Evolutionary conservation across 306 rosid genomes (phyloP), one percentile per base, ranked within the genome.

Genomic region (Gynostemma pentaphyllum): DNA sequence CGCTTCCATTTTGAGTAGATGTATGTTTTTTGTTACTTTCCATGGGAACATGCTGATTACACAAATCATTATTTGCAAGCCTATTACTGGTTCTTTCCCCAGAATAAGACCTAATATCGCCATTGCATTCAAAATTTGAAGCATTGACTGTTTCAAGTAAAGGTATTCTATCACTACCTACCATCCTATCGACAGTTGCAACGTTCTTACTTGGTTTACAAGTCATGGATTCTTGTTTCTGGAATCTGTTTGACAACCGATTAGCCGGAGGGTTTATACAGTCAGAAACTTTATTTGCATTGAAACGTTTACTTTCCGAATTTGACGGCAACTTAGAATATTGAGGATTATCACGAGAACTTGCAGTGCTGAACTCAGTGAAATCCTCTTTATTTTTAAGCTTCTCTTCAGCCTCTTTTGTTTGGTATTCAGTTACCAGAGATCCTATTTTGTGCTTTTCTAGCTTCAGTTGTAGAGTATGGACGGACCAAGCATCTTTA

Each of bases 1-100:
- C 64, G 16, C 37, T 36, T 22, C 68, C 75, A 61, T 2, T 68
- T 50, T 62, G 72, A 41, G 78, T 26, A 68, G n/a, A 24, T 8
- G 63, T 7, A 41, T 23, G 40, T 12, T 68, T 66, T 41, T 50
- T 64, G 45, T 64, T 45, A 28, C 55, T 64, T 23, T 14, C 34
- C 50, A 8, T 40, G 37, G 36, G 49, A 61, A 40, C 49, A 24
- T 2, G 19, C 49, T 61, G 66, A 23, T 41, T 61, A 14, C 26
- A 9, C 66, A 61, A 61, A 23, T 40, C 37, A 61, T 41, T 24
- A 41, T 24, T 61, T 40, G 3, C 49, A 61, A 23, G 66, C 66
- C 24, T 24, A 23, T 9, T 61, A 36, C 39, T 61, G 7, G 66
- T 7, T 59, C 15, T 5, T 14, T 10, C 22, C 45, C n/a, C 45